Base-by-base conservation (phyloP, 768 basidiomycete species). In the Russula olivacea region DNA sequence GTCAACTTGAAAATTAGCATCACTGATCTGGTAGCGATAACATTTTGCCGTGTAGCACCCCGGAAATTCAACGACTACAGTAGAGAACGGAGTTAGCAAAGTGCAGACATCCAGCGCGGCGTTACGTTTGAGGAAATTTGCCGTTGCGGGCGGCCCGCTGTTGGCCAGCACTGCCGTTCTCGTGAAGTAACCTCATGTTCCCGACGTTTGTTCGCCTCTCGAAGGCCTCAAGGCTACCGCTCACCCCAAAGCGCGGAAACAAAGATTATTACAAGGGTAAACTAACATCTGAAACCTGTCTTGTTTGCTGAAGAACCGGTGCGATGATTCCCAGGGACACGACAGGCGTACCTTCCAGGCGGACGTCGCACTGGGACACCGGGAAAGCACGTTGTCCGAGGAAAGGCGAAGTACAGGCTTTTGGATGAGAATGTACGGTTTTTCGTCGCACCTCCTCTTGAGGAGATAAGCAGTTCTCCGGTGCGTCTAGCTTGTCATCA, bases 261-360 rank as follows among this genome's bases (percentile, higher is more conserved):
- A 98, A 98, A 71, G 93, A 99, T 71, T 98, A 81, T 72, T 98
- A 97, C 81, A 98, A 98, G 75, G 96, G 96, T 89, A 8, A 75
- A 25, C 4, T 17, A 10, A 47, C 28, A 6, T 21, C 62, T 19
- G n/a, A 25, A 38, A 9, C 19, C 55, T 19, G 45, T 59, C 32
- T 6, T 30, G 36, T 28, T 28, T 14, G 17, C 51, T 61, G 30
- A 53, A 50, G 49, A 14, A 12, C 32, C 23, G 1, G 14, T 23
- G 12, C 17, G 9, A 61, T 34, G 34, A 8, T 9, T 32, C 12
- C 12, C 68, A 93, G 92, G 93, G 41, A 94, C 87, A 23, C 77
- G 93, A 43, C 92, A 93, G 72, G 88, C 93, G 0, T 80, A 78
- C 61, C 83, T 93, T 32, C 91, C 91, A 9, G 91, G 91, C 65